A percentile compares a stretch with the other conserved stretches of the same genome.
These are phyloP conservation scores for Trametes villosa DNA, from an alignment of 768 basidiomycete genomes.

Conservation along the genomic window DNA sequence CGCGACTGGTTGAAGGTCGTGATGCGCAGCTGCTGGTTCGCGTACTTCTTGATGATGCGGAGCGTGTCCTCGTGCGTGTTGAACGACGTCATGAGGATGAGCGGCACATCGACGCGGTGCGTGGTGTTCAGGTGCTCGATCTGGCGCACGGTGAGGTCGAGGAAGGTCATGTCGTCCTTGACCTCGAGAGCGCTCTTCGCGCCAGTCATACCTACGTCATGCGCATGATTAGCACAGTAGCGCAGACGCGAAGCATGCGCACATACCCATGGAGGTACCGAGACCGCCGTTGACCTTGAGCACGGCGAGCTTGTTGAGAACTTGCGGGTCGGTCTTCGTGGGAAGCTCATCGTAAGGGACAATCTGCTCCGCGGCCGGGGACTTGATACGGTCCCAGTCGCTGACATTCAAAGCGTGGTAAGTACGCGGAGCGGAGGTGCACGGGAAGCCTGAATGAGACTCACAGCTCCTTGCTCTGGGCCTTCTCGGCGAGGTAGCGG, in stretches of 20 bases:
- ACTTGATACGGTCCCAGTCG: constrained; percentile 63
- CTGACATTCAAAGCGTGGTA: constrained; percentile 63
- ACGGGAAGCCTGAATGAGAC: constrained; percentile 29
- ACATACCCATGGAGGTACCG: constrained; percentile 84
- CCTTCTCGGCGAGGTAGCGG: constrained; percentile 68
- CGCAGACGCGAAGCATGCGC: not conserved
- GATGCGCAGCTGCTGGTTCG: constrained; percentile 92
- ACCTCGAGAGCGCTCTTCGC: constrained; percentile 95
- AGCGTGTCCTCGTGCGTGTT: constrained; percentile 97
- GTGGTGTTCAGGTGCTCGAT: constrained; percentile 94
- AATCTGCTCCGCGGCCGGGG: constrained; percentile 84
- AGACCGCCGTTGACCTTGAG: constrained; percentile 96
- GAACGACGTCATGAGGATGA: constrained; percentile 98
- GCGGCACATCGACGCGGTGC: constrained; percentile 86
- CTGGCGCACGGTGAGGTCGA: constrained; percentile 92
- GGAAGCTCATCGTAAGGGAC: constrained; percentile 79
- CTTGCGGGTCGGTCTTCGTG: constrained; percentile 54
- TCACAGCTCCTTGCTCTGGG: constrained; percentile 76
- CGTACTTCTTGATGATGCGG: constrained; percentile 96
- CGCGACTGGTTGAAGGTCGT: constrained; percentile 94
- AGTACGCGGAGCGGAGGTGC: constrained; percentile 36
- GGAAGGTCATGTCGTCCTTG: constrained; percentile 97
- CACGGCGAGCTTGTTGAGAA: constrained; percentile 91
- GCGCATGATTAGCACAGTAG: not conserved
- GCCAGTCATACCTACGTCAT: constrained; percentile 68